phyloP scores from a whole-genome alignment of 495 filamentous ascomycete genomes.

The Hamigera avellanea region DNA sequence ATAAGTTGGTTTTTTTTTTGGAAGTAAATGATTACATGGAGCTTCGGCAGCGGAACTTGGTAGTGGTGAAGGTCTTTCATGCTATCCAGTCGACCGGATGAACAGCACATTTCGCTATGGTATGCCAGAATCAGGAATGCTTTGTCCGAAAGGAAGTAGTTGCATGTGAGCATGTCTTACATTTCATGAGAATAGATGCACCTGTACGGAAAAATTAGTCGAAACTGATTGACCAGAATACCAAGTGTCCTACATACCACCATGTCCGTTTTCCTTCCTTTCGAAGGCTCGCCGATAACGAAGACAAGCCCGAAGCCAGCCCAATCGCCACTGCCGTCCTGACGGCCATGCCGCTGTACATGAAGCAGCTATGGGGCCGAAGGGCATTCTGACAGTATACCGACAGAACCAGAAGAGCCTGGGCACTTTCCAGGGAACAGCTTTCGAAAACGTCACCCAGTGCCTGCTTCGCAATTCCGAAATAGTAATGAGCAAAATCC shows the following conservation, averaged over 20 bases:
- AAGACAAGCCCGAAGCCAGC: conserved; percentile 14
- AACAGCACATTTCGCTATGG: conserved; percentile 18
- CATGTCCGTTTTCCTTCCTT: conserved; percentile 15
- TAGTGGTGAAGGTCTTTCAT: conserved; percentile 18
- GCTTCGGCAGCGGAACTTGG: conserved; percentile 11
- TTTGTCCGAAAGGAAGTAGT: too few relatives aligned
- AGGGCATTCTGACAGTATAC: conserved; percentile 16
- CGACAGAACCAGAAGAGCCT: conserved; percentile 13
- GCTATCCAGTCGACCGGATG: conserved; percentile 17
- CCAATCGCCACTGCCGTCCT: conserved; percentile 16
- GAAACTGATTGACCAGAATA: too few relatives aligned
- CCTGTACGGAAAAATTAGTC: too few relatives aligned
- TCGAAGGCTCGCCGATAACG: conserved; percentile 6
- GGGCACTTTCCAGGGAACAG: conserved; percentile 13
- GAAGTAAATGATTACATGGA: conserved; percentile 14
- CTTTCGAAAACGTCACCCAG: conserved; percentile 18
- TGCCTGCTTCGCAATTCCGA: conserved; percentile 11
- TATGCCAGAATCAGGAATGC: too few relatives aligned
- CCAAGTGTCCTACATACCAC: conserved; percentile 11
- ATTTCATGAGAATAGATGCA: conserved; percentile 16
- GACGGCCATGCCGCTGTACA: conserved; percentile 17
- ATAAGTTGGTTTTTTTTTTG: neutral
- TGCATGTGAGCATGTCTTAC: conserved; percentile 2
- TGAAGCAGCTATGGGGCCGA: conserved; percentile 16
- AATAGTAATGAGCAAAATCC: conserved; percentile 16